These are phyloP conservation scores for Adansonia gregorii DNA, from an alignment of 441 rosid species.

Conservation along the genomic window DNA sequence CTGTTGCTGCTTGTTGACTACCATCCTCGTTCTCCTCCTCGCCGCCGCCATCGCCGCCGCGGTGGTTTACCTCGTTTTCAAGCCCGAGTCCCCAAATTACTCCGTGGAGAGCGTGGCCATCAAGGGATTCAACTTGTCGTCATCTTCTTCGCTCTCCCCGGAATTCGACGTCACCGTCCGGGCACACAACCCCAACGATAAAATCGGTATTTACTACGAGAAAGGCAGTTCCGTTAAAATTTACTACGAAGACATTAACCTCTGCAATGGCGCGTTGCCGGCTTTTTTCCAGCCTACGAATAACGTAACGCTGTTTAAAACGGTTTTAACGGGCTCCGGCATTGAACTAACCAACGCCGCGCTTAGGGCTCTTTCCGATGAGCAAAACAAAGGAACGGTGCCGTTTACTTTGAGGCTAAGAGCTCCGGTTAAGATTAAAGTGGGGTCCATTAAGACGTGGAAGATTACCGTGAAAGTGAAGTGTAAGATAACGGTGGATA, in stretches of 20 bases:
- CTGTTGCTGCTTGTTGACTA: constrained; percentile 43
- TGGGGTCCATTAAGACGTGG: constrained; percentile 85
- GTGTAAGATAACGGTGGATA: constrained; percentile 73
- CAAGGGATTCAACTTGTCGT: constrained; percentile 59
- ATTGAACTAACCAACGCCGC: constrained; percentile 47
- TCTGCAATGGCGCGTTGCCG: constrained; percentile 58
- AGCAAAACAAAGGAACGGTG: constrained; percentile 42
- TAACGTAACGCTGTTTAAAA: constrained; percentile 55
- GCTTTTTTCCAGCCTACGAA: constrained; percentile 61
- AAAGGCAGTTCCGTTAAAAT: constrained; percentile 50
- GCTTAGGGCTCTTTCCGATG: constrained; percentile 33
- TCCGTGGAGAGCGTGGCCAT: constrained; percentile 53
- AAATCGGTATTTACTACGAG: constrained; percentile 64
- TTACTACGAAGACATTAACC: constrained; percentile 38
- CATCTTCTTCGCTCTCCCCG: constrained; percentile 58
- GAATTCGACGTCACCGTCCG: constrained; percentile 58
- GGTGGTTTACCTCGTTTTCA: constrained; percentile 59
- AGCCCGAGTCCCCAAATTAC: constrained; percentile 69
- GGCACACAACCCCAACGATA: constrained; percentile 71
- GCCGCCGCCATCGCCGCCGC: constrained; percentile 53
- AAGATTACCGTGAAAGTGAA: constrained; percentile 57
- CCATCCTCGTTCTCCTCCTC: constrained; percentile 38
- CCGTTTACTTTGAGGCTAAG: constrained; percentile 58
- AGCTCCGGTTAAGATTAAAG: constrained; percentile 63
- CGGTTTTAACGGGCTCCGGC: constrained; percentile 47